phyloP scores from a whole-genome alignment of 2,329 filamentous ascomycete species.

The Xylaria sp. region DNA sequence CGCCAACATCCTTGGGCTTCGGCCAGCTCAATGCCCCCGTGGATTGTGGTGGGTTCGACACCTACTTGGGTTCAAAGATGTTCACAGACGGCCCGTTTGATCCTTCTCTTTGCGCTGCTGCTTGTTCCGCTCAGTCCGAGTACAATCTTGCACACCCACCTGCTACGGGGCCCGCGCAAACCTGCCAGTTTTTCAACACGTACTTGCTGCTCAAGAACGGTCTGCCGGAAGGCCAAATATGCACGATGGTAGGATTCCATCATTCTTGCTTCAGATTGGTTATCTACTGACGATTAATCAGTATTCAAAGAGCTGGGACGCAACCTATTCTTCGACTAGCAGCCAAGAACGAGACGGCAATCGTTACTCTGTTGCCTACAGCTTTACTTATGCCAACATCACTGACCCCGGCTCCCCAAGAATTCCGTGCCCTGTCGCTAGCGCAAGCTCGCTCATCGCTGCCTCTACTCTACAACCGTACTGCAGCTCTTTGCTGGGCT shows the following conservation, averaged over 20 bases:
- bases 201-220: slow-evolving; percentile 38
- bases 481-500: neutral
- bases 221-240: slow-evolving; percentile 38
- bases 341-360: slow-evolving; percentile 35
- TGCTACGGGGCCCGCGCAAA: neutral
- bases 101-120: slow-evolving; percentile 26
- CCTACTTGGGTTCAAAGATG: slow-evolving; percentile 29
- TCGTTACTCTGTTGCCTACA: slow-evolving; percentile 36
- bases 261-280: no score
- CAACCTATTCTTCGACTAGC: slow-evolving; percentile 20
- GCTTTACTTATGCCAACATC: slow-evolving; percentile 31
- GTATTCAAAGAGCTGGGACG: slow-evolving; percentile 25
- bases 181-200: slow-evolving; percentile 34
- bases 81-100: slow-evolving; percentile 27
- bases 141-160: slow-evolving; percentile 24
- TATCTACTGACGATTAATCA: neutral
- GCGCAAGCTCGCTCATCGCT: neutral
- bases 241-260: neutral
- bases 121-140: slow-evolving; percentile 27
- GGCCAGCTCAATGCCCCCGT: slow-evolving; percentile 29
- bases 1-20: slow-evolving; percentile 10
- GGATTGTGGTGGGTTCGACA: slow-evolving; percentile 23
- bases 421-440: neutral
- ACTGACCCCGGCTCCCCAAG: slow-evolving; percentile 24
- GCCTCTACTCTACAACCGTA: neutral